Evolutionary conservation across 805 yeast genomes (phyloP).

Genomic region (Hanseniaspora clermontiae): DNA sequence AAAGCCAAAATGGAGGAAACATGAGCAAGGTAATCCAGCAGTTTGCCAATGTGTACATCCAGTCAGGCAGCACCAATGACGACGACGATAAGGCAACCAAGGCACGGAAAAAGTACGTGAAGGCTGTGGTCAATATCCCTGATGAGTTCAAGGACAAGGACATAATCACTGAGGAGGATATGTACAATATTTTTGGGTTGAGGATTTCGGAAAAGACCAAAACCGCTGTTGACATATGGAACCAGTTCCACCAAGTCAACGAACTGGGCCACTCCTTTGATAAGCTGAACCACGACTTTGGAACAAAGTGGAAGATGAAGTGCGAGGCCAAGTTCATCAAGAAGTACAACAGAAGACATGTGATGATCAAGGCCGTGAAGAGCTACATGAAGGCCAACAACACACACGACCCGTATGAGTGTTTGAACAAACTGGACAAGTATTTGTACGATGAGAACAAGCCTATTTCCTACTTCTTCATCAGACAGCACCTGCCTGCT

Average conservation of each 20-base stretch:
- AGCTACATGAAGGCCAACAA: slow-evolving; percentile 10
- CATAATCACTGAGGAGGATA: slow-evolving; percentile 14
- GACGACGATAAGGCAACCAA: background rate
- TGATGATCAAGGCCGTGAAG: slow-evolving; percentile 15
- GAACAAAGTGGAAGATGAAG: slow-evolving; percentile 16
- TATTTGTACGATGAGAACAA: slow-evolving; percentile 12
- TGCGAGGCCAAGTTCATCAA: slow-evolving; percentile 16
- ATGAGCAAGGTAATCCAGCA: slow-evolving; percentile 10
- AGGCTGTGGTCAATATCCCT: slow-evolving; percentile 8
- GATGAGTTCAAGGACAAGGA: slow-evolving; percentile 2
- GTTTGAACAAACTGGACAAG: slow-evolving; percentile 11
- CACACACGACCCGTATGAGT: slow-evolving; percentile 11
- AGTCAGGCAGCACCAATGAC: background rate
- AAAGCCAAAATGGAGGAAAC: background rate
- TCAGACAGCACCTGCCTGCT: slow-evolving; percentile 15
- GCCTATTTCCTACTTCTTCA: slow-evolving; percentile 15
- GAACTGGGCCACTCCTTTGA: slow-evolving; percentile 15
- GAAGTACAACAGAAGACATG: slow-evolving; percentile 16
- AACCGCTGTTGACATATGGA: slow-evolving; percentile 16
- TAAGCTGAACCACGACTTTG: slow-evolving; percentile 14
- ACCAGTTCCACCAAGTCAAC: slow-evolving; percentile 15
- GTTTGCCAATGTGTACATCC: slow-evolving; percentile 8
- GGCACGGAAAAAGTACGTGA: background rate
- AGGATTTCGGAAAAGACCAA: slow-evolving; percentile 15
- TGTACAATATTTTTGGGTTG: slow-evolving; percentile 16